phyloP scores from a whole-genome alignment of 2,329 filamentous ascomycete species.

The Curvularia spicifera region DNA sequence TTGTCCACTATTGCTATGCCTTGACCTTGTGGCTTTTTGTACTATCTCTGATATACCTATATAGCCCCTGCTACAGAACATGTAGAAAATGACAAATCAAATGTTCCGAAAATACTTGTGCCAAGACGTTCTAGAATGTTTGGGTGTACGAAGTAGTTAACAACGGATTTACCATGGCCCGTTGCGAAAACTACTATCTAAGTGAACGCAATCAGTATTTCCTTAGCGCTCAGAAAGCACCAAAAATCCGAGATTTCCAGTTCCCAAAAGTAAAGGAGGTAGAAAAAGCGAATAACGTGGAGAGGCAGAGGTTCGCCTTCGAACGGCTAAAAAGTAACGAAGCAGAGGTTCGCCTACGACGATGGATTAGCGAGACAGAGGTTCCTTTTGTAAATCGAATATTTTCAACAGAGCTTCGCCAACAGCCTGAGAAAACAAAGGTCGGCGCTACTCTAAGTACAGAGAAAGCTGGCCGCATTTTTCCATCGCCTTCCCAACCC shows the following conservation, averaged over 20 bases:
- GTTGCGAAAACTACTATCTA: neutral
- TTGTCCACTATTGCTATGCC: slow-evolving; percentile 43
- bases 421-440: slow-evolving; percentile 3
- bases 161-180: neutral
- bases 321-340: neutral
- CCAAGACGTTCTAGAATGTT: neutral
- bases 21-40: slow-evolving; percentile 1
- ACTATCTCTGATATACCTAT: neutral
- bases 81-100: neutral
- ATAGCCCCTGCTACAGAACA: neutral
- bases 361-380: slow-evolving; percentile 24
- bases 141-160: neutral
- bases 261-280: neutral
- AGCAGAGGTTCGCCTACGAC: slow-evolving; percentile 21
- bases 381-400: slow-evolving; percentile 19
- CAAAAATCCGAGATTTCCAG: neutral
- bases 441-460: slow-evolving; percentile 21
- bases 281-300: neutral
- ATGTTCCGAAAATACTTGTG: neutral
- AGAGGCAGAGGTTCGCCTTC: slow-evolving; percentile 23
- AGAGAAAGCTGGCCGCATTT: neutral
- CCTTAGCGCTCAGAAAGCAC: neutral
- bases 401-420: slow-evolving; percentile 37
- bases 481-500: neutral
- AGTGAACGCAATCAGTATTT: neutral